Evolutionary conservation across 2,329 filamentous ascomycete genomes (phyloP).

Genomic region (Trichophyton simii): DNA sequence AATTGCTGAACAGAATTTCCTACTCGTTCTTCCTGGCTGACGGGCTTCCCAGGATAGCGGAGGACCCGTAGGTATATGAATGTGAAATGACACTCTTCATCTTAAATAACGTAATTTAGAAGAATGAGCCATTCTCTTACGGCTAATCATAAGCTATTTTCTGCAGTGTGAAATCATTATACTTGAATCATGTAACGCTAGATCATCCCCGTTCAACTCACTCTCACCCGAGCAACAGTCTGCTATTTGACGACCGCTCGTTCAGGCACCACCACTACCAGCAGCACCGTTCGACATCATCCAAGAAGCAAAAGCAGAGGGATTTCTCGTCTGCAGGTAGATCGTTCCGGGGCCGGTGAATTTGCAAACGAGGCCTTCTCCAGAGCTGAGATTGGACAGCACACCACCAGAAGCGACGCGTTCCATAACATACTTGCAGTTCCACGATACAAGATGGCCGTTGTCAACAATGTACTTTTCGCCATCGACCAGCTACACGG

Average conservation of each 20-base stretch:
- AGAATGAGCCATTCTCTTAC: neutral
- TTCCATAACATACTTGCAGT: slow-evolving; percentile 85
- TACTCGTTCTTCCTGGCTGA: neutral
- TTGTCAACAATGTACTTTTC: slow-evolving; percentile 92
- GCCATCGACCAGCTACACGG: slow-evolving; percentile 37
- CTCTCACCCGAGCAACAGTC: neutral
- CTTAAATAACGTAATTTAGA: neutral
- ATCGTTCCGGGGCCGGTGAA: slow-evolving; percentile 84
- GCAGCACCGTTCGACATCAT: slow-evolving; percentile 20
- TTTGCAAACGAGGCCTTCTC: slow-evolving; percentile 85
- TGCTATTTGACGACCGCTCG: neutral
- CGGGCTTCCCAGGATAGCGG: neutral
- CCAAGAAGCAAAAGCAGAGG: slow-evolving; percentile 49
- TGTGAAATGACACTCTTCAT: neutral
- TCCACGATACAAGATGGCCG: slow-evolving; percentile 91
- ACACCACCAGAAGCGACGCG: slow-evolving; percentile 76
- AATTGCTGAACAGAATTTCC: neutral
- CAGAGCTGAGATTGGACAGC: slow-evolving; percentile 70
- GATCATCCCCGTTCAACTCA: neutral
- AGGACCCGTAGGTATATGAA: neutral
- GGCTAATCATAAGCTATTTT: neutral
- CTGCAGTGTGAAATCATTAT: no score
- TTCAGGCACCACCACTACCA: neutral
- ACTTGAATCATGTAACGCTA: neutral
- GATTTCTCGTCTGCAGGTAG: slow-evolving; percentile 84